Evolutionary conservation across 2,329 filamentous ascomycete genomes (phyloP).

Genomic region (Calonectria crousiana): DNA sequence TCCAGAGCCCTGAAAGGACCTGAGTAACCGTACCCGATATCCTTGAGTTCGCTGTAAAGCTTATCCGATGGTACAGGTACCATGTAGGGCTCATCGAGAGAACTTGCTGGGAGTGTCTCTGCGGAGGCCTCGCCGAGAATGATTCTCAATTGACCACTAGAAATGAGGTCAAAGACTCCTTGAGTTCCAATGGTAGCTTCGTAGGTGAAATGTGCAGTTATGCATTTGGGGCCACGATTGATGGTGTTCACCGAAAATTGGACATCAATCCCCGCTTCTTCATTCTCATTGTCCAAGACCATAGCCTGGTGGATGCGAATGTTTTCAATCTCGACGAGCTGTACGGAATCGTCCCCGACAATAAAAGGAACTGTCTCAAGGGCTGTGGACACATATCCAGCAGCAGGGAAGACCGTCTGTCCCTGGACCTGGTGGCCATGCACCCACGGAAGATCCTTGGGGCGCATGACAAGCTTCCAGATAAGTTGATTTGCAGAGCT

Average conservation of each 20-base stretch:
- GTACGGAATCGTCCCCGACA: neutral
- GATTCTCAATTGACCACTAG: neutral
- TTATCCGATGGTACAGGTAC: neutral
- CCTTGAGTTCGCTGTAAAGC: neutral
- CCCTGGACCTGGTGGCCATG: slow-evolving; percentile 50
- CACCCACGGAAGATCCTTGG: slow-evolving; percentile 52
- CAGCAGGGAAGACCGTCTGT: slow-evolving; percentile 54
- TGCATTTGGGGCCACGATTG: neutral
- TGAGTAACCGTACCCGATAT: neutral
- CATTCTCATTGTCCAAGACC: slow-evolving; percentile 34
- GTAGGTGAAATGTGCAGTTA: neutral
- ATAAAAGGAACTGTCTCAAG: slow-evolving; percentile 44
- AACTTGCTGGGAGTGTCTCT: neutral
- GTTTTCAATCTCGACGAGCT: neutral
- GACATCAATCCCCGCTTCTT: neutral
- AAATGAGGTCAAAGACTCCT: neutral
- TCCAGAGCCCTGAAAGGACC: neutral
- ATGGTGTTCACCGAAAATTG: neutral
- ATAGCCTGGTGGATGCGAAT: slow-evolving; percentile 7
- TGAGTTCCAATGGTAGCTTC: neutral
- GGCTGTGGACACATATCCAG: slow-evolving; percentile 53
- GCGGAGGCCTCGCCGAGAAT: neutral
- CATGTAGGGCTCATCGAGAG: neutral
- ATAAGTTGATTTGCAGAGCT: slow-evolving; percentile 26
- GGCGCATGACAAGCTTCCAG: slow-evolving; percentile 42